Percentiles rank a stretch among this genome's conserved stretches.
Evolutionary conservation across 148 eudicot genomes (phyloP).

Genomic region (Linanthus parryae): DNA sequence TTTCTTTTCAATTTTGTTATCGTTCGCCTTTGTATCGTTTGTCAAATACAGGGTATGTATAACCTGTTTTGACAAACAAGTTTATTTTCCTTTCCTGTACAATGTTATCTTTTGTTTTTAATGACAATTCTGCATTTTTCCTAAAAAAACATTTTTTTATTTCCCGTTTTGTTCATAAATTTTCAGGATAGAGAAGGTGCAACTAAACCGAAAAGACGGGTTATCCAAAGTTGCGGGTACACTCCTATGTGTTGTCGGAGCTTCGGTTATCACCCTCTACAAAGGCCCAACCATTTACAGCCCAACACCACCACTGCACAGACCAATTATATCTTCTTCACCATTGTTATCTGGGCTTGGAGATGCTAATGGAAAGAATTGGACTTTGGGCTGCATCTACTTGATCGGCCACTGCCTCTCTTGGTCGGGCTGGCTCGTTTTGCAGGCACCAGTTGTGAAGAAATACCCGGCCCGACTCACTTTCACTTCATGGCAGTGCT

Average conservation of each 20-base stretch:
- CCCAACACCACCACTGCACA: constrained; percentile 49
- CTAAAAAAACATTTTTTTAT: too few relatives aligned
- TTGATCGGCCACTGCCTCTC: constrained; percentile 93
- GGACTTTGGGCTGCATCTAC: constrained; percentile 91
- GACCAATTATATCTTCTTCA: too few relatives aligned
- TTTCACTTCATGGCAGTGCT: constrained; percentile 89
- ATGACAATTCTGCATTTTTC: too few relatives aligned
- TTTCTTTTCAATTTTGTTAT: too few relatives aligned
- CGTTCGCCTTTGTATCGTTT: too few relatives aligned
- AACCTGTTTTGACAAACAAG: too few relatives aligned
- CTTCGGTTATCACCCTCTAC: constrained; percentile 87
- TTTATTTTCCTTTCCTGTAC: too few relatives aligned
- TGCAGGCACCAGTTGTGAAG: constrained; percentile 82
- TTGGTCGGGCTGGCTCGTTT: constrained; percentile 95
- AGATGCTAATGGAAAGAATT: constrained; percentile 73
- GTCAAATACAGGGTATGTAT: too few relatives aligned
- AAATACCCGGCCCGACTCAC: constrained; percentile 95
- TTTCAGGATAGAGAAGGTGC: constrained; percentile 83
- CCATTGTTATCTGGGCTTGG: constrained; percentile 46
- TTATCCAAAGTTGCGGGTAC: constrained; percentile 72
- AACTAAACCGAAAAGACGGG: constrained; percentile 72
- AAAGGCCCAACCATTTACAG: constrained; percentile 86
- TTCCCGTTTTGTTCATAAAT: too few relatives aligned
- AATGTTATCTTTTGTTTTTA: too few relatives aligned
- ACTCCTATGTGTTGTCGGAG: constrained; percentile 69